Base-by-base conservation (phyloP, 495 filamentous ascomycete species). In the Podospora pseudoanserina region DNA sequence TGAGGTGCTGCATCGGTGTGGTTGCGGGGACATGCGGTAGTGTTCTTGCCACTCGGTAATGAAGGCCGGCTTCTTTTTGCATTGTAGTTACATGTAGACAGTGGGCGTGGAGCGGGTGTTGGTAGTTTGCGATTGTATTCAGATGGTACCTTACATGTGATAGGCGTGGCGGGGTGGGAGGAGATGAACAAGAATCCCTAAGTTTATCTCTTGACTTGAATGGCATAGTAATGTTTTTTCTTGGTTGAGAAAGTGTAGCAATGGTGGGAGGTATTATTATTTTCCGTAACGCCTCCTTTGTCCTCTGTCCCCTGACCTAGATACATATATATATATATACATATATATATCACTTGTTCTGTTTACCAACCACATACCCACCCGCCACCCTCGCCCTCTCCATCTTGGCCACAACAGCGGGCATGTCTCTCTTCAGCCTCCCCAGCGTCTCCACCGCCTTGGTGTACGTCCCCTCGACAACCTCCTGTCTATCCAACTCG, bases 361-460 rank as follows among this genome's bases (percentile, higher is more conserved):
- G 9, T 11, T 77, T 77, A 68, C 76, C 77, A 60, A 78, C 71
- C 3, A 82, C 82, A 76, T 86, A 86, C 69, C 87, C 87, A 58
- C 88, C 91, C 63, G 90, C 92, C 60, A 84, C 84, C 68, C 83
- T 81, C 64, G 91, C 92, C 80, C 92, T 84, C 82, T 95, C 92
- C 79, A 91, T 87, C 79, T 86, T 89, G 60, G 90, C 92, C 67
- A 93, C 86, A 54, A 88, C 88, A 63, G 88, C 87, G 55, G 89
- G 87, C 80, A 93, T 82, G 44, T 88, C 88, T 68, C 73, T 80
- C 79, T 86, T 87, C 74, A 87, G 71, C 75, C 74, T 76, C 53
- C 76, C 83, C 67, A 89, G 76, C 72, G 81, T 83, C 71, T 84
- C 78, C 61, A 88, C 76, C 55, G 85, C 85, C 62, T 75, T 79